These are phyloP conservation scores for Eucalyptus viminalis DNA, from an alignment of 345 rosid species.

Conservation along the genomic window DNA sequence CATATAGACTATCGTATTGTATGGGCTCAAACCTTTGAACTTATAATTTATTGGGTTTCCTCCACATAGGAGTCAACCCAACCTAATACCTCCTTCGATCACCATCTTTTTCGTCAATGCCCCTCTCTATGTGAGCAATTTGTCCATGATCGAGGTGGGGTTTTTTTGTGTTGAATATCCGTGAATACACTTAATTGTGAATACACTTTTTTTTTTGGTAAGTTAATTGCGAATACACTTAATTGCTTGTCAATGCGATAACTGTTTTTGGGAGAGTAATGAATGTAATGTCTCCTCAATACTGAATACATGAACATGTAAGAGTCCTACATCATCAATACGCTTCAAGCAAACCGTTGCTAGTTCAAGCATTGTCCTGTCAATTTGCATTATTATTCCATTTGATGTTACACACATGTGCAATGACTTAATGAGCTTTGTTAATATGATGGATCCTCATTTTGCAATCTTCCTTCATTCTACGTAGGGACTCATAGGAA, in stretches of 20 bases:
- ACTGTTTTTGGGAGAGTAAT: background rate
- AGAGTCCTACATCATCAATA: background rate
- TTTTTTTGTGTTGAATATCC: background rate
- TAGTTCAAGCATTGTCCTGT: background rate
- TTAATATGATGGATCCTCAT: background rate
- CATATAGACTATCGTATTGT: too few species aligned
- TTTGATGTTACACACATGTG: background rate
- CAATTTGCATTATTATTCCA: background rate
- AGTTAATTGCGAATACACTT: background rate
- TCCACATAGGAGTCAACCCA: background rate
- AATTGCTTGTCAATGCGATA: background rate
- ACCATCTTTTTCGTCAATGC: background rate
- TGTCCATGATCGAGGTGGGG: background rate
- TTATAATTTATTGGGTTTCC: too few species aligned
- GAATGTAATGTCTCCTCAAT: background rate
- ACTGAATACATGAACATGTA: background rate
- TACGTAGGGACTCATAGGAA: conserved; percentile 5
- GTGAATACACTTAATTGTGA: background rate
- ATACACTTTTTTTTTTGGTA: too few species aligned
- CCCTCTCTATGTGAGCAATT: background rate
- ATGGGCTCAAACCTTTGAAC: background rate
- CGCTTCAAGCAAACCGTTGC: background rate
- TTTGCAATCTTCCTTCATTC: background rate
- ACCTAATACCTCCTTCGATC: background rate
- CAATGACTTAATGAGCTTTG: background rate